phyloP scores from a whole-genome alignment of 2,329 filamentous ascomycete species.

The Setomelanomma holmii region DNA sequence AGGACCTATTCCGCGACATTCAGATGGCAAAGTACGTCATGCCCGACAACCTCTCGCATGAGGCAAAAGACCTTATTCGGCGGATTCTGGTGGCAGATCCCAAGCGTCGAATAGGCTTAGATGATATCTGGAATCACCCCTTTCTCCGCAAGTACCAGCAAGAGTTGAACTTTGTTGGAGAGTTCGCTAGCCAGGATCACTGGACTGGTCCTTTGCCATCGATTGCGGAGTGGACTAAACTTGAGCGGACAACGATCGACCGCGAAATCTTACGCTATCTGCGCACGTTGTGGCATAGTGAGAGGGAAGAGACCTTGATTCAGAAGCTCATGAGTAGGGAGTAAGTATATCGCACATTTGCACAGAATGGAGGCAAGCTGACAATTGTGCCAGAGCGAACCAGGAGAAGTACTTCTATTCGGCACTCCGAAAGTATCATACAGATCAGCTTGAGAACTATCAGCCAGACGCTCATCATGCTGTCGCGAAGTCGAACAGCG shows the following conservation, averaged over 20 bases:
- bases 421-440: slow-evolving; percentile 79
- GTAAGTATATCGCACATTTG: slow-evolving; percentile 29
- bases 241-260: slow-evolving; percentile 74
- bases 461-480: slow-evolving; percentile 66
- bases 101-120: slow-evolving; percentile 77
- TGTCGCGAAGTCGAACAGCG: slow-evolving; percentile 83
- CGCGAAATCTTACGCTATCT: slow-evolving; percentile 83
- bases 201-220: slow-evolving; percentile 63
- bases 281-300: slow-evolving; percentile 89
- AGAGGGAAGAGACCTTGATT: slow-evolving; percentile 74
- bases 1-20: slow-evolving; percentile 67
- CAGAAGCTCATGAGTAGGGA: slow-evolving; percentile 66
- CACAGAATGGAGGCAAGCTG: slow-evolving; percentile 1
- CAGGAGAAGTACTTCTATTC: slow-evolving; percentile 95
- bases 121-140: slow-evolving; percentile 84
- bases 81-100: slow-evolving; percentile 83
- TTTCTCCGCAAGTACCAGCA: slow-evolving; percentile 81
- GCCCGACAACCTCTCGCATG: slow-evolving; percentile 62
- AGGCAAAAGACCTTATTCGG: slow-evolving; percentile 79
- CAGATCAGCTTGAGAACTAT: slow-evolving; percentile 88
- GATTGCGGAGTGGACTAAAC: slow-evolving; percentile 68
- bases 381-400: slow-evolving; percentile 68
- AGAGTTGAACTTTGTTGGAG: slow-evolving; percentile 71
- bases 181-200: slow-evolving; percentile 58
- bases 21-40: slow-evolving; percentile 58